These are phyloP conservation scores for Beauveria caledonica DNA, from an alignment of 2,329 filamentous ascomycete species.

Conservation along the genomic window DNA sequence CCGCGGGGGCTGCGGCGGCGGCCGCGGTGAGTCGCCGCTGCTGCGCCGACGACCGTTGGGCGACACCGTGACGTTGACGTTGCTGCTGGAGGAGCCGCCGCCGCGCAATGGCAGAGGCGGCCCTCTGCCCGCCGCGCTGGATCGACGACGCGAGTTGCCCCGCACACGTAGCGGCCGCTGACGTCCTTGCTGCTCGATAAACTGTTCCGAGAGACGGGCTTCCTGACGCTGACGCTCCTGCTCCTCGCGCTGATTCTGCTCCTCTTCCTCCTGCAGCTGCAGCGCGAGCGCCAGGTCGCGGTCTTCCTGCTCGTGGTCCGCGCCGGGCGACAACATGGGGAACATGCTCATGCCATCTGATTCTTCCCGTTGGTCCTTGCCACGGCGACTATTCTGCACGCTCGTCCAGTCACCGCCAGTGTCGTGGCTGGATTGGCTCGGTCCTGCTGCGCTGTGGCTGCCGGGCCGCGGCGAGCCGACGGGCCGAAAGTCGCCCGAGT, in stretches of 20 bases:
- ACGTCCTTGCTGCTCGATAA: constrained; percentile 56
- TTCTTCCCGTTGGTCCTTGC: constrained; percentile 19
- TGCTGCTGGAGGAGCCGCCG: constrained; percentile 22
- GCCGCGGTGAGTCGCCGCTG: constrained; percentile 4
- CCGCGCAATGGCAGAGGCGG: constrained; percentile 18
- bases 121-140: constrained; percentile 37
- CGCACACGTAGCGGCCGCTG: constrained; percentile 14
- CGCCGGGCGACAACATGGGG: constrained; percentile 26
- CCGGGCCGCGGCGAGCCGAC: constrained; percentile 49
- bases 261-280: constrained; percentile 91
- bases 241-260: constrained; percentile 63
- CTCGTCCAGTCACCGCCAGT: constrained; percentile 45
- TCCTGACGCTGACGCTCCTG: constrained; percentile 57
- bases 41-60: not conserved
- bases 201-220: constrained; percentile 59
- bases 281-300: constrained; percentile 80
- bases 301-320: constrained; percentile 63
- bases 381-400: constrained; percentile 30
- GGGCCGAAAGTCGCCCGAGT: constrained; percentile 80
- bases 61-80: constrained; percentile 3
- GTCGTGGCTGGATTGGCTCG: constrained; percentile 12
- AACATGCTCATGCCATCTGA: not conserved
- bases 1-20: constrained; percentile 10
- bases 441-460: constrained; percentile 16
- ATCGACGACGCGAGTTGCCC: constrained; percentile 10